Evolutionary conservation across 768 basidiomycete species (phyloP).

Genomic region (Hygrocybe coccinea): DNA sequence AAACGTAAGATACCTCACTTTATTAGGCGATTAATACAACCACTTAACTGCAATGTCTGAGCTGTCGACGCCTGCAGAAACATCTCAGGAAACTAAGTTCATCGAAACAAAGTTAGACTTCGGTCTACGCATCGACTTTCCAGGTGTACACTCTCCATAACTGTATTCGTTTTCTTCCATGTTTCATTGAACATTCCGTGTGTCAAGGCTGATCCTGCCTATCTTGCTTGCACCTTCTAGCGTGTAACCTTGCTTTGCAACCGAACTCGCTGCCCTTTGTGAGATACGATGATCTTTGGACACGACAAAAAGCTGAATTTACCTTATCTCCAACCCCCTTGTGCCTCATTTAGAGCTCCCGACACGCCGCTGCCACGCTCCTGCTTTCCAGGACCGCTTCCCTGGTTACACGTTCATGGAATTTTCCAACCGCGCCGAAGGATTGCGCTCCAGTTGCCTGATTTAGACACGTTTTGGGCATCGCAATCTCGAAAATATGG

Average conservation of each 20-base stretch:
- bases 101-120: slow-evolving; percentile 41
- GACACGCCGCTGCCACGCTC: slow-evolving; percentile 65
- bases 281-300: slow-evolving; percentile 1
- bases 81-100: slow-evolving; percentile 26
- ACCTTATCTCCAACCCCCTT: slow-evolving; percentile 54
- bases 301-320: slow-evolving; percentile 22
- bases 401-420: slow-evolving; percentile 52
- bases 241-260: not conserved
- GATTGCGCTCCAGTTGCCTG: slow-evolving; percentile 54
- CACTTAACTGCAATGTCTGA: not conserved
- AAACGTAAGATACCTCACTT: too few relatives aligned
- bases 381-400: slow-evolving; percentile 2
- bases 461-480: slow-evolving; percentile 30
- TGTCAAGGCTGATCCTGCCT: slow-evolving; percentile 2
- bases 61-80: not conserved
- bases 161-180: slow-evolving; percentile 24
- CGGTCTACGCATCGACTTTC: slow-evolving; percentile 7
- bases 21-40: not conserved
- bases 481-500: slow-evolving; percentile 14
- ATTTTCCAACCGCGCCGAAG: slow-evolving; percentile 38
- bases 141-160: slow-evolving; percentile 18
- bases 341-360: slow-evolving; percentile 50
- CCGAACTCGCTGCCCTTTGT: not conserved
- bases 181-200: slow-evolving; percentile 12
- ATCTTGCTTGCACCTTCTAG: not conserved